Base-by-base conservation (phyloP, 257 asterid genomes). In the Petunia axillaris region DNA sequence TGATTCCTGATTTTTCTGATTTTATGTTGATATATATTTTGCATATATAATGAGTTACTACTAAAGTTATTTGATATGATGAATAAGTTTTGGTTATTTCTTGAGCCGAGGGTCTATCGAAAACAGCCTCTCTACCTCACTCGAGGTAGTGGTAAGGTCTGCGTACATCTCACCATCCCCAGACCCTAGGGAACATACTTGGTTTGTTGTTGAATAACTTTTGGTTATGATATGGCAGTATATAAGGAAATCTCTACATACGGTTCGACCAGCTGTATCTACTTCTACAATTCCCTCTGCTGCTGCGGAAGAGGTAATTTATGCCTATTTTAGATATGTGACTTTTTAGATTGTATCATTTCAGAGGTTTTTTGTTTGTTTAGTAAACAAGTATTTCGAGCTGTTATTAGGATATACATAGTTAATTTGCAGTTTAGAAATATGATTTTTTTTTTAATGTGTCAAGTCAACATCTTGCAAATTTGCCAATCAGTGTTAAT, bases 301-400 rank as follows among this genome's bases (percentile, higher is more conserved):
- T 6, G 73, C 75, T 41, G 64, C 80, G 2, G 92, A 86, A 82
- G 93, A 90, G 98, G 98, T 93, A 86, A 75, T 25, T 25, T 25
- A 74, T 10, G 44, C 25, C 83, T 44, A 66, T 78, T 64, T 59
- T 44, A 1, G 68, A 37, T 8, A 8, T 63, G 13, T 63, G 25
- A 1, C 15, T 35, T 57, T 58, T 78, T 36, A n/a, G 3, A 14
- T 25, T 53, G 78, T 63, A 53, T 10, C 54, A 13, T 60, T 9
- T 36, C 8, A 13, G 50, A 41, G 46, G 39, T 38, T 66, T 64
- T 46, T 40, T 75, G 2, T 59, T 7, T n/a, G 36, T 77, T 25
- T 55, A 41, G 57, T n/a, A n/a, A 38, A 40, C 3, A 35, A 55
- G 46, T 46, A 11, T 46, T 7, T 54, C 13, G 16, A 66, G 38